Conservation (phyloP, 2,329 filamentous ascomycete genomes). For the Cladophialophora carrionii region DNA sequence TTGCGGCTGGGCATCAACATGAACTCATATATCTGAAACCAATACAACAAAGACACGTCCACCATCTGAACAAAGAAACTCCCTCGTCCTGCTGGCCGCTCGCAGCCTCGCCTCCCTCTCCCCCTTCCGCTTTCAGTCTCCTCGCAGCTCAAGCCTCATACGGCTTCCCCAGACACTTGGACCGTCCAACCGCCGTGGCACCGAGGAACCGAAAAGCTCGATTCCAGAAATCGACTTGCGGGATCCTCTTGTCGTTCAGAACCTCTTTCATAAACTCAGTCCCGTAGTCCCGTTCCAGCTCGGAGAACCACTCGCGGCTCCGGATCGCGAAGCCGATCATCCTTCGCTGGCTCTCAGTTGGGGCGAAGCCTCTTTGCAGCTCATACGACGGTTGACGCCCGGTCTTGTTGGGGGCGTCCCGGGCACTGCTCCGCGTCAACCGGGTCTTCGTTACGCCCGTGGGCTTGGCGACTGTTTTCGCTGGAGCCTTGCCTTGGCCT, state of each 20-base stretch:
- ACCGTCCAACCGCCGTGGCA: not conserved
- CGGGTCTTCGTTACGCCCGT: not conserved
- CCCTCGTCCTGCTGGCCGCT: not conserved
- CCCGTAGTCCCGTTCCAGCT: not conserved
- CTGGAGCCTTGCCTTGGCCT: constrained; percentile 9
- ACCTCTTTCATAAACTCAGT: not conserved
- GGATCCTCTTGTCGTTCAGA: not conserved
- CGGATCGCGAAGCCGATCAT: not conserved
- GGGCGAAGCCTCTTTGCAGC: not conserved
- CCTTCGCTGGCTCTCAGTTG: not conserved
- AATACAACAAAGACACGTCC: not conserved
- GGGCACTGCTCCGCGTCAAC: not conserved
- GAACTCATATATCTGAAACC: not conserved
- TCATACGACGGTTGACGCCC: not conserved
- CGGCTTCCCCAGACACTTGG: not conserved
- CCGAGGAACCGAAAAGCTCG: not conserved
- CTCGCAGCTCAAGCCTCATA: not conserved
- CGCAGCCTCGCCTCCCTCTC: not conserved
- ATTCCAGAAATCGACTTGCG: not conserved
- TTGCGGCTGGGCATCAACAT: not conserved
- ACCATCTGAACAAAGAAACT: not conserved
- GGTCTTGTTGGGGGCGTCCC: not conserved
- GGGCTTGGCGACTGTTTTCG: not conserved
- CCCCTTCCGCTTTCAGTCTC: not conserved
- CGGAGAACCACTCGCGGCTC: not conserved